phyloP scores from a whole-genome alignment of 208 protist genomes.

The Trypanosoma conorhini region DNA sequence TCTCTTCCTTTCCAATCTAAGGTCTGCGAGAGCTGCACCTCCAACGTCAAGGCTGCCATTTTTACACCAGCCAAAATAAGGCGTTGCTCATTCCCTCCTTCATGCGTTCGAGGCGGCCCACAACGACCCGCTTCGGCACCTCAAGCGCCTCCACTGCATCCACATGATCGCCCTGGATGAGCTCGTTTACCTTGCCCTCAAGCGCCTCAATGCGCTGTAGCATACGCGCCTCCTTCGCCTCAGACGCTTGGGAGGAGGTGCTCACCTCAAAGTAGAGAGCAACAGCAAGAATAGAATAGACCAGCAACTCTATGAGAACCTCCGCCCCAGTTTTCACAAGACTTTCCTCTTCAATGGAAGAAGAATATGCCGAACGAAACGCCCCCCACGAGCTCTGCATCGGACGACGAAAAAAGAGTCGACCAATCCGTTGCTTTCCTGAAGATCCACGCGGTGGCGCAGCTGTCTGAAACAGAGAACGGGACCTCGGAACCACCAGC shows the following conservation, averaged over 20 bases:
- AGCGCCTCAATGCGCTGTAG: constrained; percentile 63
- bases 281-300: constrained; percentile 64
- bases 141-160: constrained; percentile 36
- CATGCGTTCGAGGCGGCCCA: neutral
- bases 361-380: constrained; percentile 70
- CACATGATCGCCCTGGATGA: constrained; percentile 35
- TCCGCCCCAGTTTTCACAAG: constrained; percentile 77
- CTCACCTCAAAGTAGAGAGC: constrained; percentile 68
- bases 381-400: constrained; percentile 74
- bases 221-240: constrained; percentile 61
- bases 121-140: constrained; percentile 39
- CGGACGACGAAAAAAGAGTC: constrained; percentile 55
- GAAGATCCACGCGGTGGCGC: constrained; percentile 28
- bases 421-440: constrained; percentile 39
- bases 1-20: neutral
- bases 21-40: neutral
- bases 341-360: constrained; percentile 64
- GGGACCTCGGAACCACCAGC: constrained; percentile 66
- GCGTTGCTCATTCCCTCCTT: neutral
- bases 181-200: constrained; percentile 79
- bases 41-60: neutral
- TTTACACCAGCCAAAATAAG: neutral
- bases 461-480: constrained; percentile 55
- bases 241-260: constrained; percentile 42
- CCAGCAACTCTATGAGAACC: constrained; percentile 77